These are phyloP conservation scores for Schizosaccharomyces japonicus DNA, from an alignment of 805 yeast species.

Conservation along the genomic window DNA sequence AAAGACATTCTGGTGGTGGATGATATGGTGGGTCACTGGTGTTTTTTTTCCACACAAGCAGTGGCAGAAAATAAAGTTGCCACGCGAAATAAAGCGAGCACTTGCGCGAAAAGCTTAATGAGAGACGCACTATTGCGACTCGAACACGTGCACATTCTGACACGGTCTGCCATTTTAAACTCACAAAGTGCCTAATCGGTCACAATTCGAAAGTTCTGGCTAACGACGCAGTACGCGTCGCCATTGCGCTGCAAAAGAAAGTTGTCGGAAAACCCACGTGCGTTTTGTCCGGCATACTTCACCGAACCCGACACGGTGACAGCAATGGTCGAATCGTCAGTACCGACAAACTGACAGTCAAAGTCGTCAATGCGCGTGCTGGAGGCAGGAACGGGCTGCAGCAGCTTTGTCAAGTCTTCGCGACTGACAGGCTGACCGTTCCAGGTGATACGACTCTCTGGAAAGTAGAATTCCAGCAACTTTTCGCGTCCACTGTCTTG, in stretches of 20 bases:
- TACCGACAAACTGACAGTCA: neutral
- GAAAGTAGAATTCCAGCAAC: neutral
- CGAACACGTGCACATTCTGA: neutral
- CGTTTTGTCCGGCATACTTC: neutral
- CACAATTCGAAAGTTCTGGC: neutral
- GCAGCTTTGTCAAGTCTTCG: neutral
- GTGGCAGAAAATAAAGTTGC: neutral
- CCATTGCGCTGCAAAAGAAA: neutral
- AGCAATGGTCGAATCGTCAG: neutral
- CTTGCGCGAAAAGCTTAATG: neutral
- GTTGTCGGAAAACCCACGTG: neutral
- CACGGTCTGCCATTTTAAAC: neutral
- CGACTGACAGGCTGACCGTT: neutral
- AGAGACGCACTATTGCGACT: neutral
- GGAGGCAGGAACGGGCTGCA: neutral
- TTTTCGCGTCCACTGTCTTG: neutral
- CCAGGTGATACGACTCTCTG: neutral
- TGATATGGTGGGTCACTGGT: neutral
- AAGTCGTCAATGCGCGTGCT: neutral
- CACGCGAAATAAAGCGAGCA: neutral
- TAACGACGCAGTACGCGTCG: neutral
- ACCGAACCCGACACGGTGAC: neutral
- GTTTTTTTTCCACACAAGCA: too few relatives aligned
- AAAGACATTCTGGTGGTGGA: neutral
- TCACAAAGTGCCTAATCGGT: neutral